Percentiles rank a stretch among this genome's conserved stretches.
Conservation (phyloP, 2,329 filamentous ascomycete species). For the Chaetomiaceae sp. region DNA sequence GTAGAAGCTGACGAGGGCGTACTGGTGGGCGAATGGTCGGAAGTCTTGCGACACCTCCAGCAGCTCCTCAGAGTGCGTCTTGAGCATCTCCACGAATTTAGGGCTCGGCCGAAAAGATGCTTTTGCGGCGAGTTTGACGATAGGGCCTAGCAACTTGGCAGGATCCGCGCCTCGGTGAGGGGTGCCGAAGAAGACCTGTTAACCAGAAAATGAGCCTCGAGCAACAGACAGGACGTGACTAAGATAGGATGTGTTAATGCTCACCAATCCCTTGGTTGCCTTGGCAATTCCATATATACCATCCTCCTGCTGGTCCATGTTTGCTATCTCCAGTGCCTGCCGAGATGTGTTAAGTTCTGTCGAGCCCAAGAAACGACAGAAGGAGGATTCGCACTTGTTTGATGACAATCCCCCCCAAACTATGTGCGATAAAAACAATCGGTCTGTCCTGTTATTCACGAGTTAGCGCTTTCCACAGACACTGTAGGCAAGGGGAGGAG, state of each 20-base stretch:
- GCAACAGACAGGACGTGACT: too few relatives aligned
- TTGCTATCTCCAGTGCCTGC: not conserved
- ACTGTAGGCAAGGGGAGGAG: too few relatives aligned
- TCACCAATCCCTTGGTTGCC: constrained; percentile 11
- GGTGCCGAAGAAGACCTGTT: constrained; percentile 22
- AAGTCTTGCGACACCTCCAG: constrained; percentile 17
- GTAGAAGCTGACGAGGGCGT: constrained; percentile 14
- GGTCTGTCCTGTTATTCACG: constrained; percentile 6
- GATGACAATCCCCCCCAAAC: constrained; percentile 21
- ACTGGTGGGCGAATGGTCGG: not conserved
- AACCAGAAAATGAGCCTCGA: too few relatives aligned
- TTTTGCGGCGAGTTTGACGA: not conserved
- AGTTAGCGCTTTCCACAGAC: too few relatives aligned
- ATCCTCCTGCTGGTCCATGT: too few relatives aligned
- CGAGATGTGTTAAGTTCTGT: too few relatives aligned
- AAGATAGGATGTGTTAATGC: too few relatives aligned
- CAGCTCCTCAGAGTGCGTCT: constrained; percentile 7
- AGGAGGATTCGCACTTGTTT: constrained; percentile 19
- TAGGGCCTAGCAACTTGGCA: not conserved
- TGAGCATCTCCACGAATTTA: constrained; percentile 1
- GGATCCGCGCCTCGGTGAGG: constrained; percentile 17
- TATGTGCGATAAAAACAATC: constrained; percentile 20
- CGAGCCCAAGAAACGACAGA: too few relatives aligned
- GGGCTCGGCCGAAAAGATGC: not conserved
- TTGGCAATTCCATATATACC: too few relatives aligned